A percentile compares a stretch with the other conserved stretches of the same genome.
Evolutionary conservation across 2,329 filamentous ascomycete genomes (phyloP).

Genomic region (Penicillium olsonii): DNA sequence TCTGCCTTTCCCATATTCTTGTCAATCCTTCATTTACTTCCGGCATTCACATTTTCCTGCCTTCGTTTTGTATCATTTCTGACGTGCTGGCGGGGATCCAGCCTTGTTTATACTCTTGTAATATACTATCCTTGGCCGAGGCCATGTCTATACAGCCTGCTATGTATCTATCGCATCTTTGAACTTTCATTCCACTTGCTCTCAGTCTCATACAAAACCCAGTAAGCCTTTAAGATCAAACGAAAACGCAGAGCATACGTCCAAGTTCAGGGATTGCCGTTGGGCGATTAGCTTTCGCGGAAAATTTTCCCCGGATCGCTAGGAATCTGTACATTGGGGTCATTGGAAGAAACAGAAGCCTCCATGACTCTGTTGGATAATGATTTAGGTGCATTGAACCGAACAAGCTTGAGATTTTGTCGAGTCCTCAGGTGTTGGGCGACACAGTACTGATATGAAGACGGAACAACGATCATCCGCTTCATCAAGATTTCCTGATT

Average conservation of each 20-base stretch:
- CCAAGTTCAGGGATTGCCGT: too few relatives aligned
- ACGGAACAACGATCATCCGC: slow-evolving; percentile 32
- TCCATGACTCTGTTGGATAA: too few relatives aligned
- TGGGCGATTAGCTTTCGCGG: too few relatives aligned
- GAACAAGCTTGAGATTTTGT: too few relatives aligned
- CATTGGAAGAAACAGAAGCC: too few relatives aligned
- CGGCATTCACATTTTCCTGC: slow-evolving; percentile 12
- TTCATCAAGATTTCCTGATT: slow-evolving; percentile 35
- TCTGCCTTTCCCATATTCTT: slow-evolving; percentile 13
- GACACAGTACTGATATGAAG: background rate
- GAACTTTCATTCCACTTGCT: background rate
- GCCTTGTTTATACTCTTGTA: slow-evolving; percentile 32
- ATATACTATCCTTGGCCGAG: slow-evolving; percentile 30
- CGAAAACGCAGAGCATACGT: too few relatives aligned
- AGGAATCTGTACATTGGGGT: too few relatives aligned
- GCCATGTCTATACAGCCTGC: slow-evolving; percentile 22
- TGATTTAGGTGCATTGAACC: too few relatives aligned
- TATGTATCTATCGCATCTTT: slow-evolving; percentile 6
- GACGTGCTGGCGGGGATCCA: slow-evolving; percentile 25
- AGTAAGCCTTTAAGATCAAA: too few relatives aligned
- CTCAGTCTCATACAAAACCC: too few relatives aligned
- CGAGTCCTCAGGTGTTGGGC: too few relatives aligned
- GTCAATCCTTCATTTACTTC: slow-evolving; percentile 13
- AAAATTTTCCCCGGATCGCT: too few relatives aligned
- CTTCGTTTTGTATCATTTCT: slow-evolving; percentile 21